These are phyloP conservation scores for Irpex sp. DNA, from an alignment of 1,284 basidiomycete genomes.

Conservation along the genomic window DNA sequence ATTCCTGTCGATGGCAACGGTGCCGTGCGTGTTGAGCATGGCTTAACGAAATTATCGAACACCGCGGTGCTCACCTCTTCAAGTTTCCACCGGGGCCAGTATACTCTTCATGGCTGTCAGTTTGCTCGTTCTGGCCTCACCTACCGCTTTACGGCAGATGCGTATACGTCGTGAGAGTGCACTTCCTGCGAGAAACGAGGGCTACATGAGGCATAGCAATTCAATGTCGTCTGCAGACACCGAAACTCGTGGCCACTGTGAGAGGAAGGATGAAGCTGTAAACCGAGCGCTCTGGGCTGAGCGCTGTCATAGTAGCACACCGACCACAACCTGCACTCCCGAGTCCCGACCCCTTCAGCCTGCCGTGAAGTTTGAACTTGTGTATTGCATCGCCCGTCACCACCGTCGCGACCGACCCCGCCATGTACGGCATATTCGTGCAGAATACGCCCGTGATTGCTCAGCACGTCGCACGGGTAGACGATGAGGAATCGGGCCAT, in stretches of 20 bases:
- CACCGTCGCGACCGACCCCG: no score
- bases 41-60: neutral
- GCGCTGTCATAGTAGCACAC: neutral
- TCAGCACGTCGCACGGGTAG: neutral
- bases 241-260: neutral
- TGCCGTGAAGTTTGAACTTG: no score
- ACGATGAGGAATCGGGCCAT: neutral
- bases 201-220: constrained; percentile 7
- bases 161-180: neutral
- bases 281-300: neutral
- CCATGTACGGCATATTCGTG: no score
- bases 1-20: neutral
- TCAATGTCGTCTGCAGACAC: constrained; percentile 1
- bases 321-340: neutral
- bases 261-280: neutral
- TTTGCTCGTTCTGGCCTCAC: neutral
- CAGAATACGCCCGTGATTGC: neutral
- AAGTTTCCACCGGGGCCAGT: neutral
- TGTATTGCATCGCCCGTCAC: no score
- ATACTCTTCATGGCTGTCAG: neutral
- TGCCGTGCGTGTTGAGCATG: neutral
- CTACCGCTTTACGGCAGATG: constrained; percentile 4
- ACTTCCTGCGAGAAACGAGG: constrained; percentile 5
- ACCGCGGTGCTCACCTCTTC: neutral
- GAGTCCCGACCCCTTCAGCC: no score